Conservation (phyloP, 495 filamentous ascomycete genomes). For the Penicillium coffeae region DNA sequence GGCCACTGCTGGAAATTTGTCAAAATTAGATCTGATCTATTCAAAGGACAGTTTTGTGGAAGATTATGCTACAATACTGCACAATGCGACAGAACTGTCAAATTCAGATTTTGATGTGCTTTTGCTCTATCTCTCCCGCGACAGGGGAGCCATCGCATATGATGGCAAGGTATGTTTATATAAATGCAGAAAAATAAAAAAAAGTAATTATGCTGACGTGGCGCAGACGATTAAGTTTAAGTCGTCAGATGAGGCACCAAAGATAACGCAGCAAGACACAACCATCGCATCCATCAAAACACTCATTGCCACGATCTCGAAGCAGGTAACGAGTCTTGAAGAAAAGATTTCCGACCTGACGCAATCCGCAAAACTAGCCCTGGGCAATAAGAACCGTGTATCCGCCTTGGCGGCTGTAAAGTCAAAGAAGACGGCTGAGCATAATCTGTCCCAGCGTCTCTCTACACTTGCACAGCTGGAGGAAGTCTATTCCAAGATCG, state of each 20-base stretch:
- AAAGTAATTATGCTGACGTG: conserved; percentile 15
- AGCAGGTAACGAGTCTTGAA: conserved; percentile 60
- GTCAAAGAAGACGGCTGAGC: conserved; percentile 75
- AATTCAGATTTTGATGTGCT: conserved; percentile 65
- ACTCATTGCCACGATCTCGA: conserved; percentile 57
- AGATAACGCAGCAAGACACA: conserved; percentile 69
- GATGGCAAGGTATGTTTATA: conserved; percentile 53
- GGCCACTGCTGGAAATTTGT: conserved; percentile 33
- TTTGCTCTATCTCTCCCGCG: conserved; percentile 67
- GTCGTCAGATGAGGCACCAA: conserved; percentile 37
- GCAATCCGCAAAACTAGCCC: conserved; percentile 59
- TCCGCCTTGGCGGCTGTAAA: conserved; percentile 73
- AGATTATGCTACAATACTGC: conserved; percentile 52
- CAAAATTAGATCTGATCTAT: conserved; percentile 61
- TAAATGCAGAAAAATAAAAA: conserved; percentile 2
- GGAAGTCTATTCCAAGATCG: conserved; percentile 71
- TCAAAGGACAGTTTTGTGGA: conserved; percentile 60
- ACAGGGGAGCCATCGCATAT: conserved; percentile 59
- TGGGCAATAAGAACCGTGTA: conserved; percentile 65
- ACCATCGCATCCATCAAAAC: conserved; percentile 76
- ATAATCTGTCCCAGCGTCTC: conserved; percentile 61
- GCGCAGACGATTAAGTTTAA: conserved; percentile 72
- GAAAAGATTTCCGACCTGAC: conserved; percentile 47
- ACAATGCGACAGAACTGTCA: conserved; percentile 51
- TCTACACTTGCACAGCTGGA: conserved; percentile 77